Percentiles rank a stretch among this genome's conserved stretches.
Evolutionary conservation across 495 filamentous ascomycete genomes (phyloP).

Genomic region (Rhizodiscina lignyota): DNA sequence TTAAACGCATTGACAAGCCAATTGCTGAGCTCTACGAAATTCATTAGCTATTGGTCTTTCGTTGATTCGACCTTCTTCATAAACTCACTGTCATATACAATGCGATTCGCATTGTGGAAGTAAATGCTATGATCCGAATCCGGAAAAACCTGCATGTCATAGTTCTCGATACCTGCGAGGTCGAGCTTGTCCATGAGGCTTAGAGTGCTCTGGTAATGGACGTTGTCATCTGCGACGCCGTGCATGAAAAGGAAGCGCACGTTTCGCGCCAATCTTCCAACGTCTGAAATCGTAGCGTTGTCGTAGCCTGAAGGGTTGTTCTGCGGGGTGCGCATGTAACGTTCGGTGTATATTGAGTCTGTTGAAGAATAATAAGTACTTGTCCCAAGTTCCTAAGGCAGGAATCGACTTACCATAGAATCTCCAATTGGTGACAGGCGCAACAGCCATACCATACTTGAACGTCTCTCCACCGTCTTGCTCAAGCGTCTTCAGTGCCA

Average conservation of each 20-base stretch:
- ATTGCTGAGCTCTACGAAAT: slow-evolving; percentile 52
- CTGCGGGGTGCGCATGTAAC: slow-evolving; percentile 88
- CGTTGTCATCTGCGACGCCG: slow-evolving; percentile 87
- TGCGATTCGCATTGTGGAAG: slow-evolving; percentile 82
- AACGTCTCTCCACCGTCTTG: slow-evolving; percentile 79
- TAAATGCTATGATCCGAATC: slow-evolving; percentile 92
- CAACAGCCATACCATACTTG: slow-evolving; percentile 92
- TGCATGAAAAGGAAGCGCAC: slow-evolving; percentile 89
- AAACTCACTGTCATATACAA: slow-evolving; percentile 86
- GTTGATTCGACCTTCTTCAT: slow-evolving; percentile 3
- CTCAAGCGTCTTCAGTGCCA: slow-evolving; percentile 92
- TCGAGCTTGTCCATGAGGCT: slow-evolving; percentile 77
- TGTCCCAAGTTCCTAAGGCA: slow-evolving; percentile 1
- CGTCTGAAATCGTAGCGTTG: slow-evolving; percentile 55
- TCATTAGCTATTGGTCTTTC: slow-evolving; percentile 13
- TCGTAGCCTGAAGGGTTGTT: slow-evolving; percentile 64
- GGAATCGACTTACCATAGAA: slow-evolving; percentile 45
- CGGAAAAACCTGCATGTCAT: slow-evolving; percentile 90
- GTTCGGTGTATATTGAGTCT: slow-evolving; percentile 91
- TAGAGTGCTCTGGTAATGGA: slow-evolving; percentile 87
- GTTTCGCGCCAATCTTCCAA: slow-evolving; percentile 48
- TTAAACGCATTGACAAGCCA: slow-evolving; percentile 98
- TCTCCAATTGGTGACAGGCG: slow-evolving; percentile 92
- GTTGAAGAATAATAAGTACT: neutral
- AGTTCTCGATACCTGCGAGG: slow-evolving; percentile 72